These are phyloP conservation scores for Russula griseocarnosa DNA, from an alignment of 768 basidiomycete genomes.

Conservation along the genomic window DNA sequence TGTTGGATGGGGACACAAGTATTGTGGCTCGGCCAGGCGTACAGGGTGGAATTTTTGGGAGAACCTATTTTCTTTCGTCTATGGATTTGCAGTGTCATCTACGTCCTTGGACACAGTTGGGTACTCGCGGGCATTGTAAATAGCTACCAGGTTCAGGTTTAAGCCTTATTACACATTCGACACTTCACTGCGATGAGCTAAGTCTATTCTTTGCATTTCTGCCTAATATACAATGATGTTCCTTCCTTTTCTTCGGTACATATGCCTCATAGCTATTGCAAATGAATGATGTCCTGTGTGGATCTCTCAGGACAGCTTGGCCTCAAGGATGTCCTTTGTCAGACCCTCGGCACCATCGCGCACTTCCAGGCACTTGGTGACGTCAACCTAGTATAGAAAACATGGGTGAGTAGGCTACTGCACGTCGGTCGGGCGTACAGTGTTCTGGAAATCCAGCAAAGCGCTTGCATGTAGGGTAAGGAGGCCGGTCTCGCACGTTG, in stretches of 20 bases:
- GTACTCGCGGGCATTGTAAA: slow-evolving; percentile 64
- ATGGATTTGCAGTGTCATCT: slow-evolving; percentile 75
- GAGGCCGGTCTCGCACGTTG: slow-evolving; percentile 71
- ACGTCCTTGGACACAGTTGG: slow-evolving; percentile 77
- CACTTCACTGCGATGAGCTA: neutral
- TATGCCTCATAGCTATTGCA: neutral
- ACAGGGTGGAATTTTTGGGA: slow-evolving; percentile 84
- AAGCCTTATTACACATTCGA: neutral
- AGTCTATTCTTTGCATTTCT: neutral
- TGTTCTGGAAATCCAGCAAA: slow-evolving; percentile 71
- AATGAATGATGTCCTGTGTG: slow-evolving; percentile 3
- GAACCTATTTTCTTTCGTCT: slow-evolving; percentile 65
- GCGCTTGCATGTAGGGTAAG: slow-evolving; percentile 79
- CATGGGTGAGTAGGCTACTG: neutral
- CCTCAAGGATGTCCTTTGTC: slow-evolving; percentile 67
- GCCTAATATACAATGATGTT: slow-evolving; percentile 9
- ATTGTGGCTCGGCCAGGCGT: slow-evolving; percentile 88
- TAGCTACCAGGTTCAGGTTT: slow-evolving; percentile 35
- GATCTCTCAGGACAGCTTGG: slow-evolving; percentile 41
- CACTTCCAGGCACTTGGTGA: slow-evolving; percentile 77
- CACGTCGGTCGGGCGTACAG: slow-evolving; percentile 40
- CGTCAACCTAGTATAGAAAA: slow-evolving; percentile 53
- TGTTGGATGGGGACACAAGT: slow-evolving; percentile 81
- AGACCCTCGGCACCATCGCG: slow-evolving; percentile 78
- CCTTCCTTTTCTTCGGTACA: neutral